Base-by-base conservation (phyloP, 2,329 filamentous ascomycete genomes). In the Cordyceps tenuipes region DNA sequence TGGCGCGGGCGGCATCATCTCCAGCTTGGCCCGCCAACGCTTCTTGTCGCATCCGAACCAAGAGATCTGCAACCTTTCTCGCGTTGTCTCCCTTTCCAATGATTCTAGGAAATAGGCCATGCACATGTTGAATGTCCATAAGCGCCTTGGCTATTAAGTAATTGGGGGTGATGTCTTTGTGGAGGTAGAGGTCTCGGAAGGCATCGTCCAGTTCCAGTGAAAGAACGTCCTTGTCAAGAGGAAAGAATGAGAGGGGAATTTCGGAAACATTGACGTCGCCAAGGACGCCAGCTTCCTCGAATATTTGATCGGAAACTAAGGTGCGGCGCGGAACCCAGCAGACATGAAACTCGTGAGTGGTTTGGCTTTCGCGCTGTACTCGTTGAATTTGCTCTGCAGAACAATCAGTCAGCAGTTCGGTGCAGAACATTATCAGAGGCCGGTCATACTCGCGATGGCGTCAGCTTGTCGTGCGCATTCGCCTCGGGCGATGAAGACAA, bases 41-140 rank as follows among this genome's bases (percentile, higher is more conserved):
- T 74, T 99, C 94, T 69, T 92, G 91, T 64, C 93, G 87, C 90
- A 97, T 97, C 36, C 91, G 89, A 51, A 89, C 80, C 9, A 99
- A 82, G 12, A 97, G 79, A 69, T 97, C 92, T 49, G 91, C 89
- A 2, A 99, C 83, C 54, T 86, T 86, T 70, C 93, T 92, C 41
- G 91, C 93, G 71, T 96, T 92, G 66, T 99, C 92, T 21, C 94
- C 94, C 74, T 99, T 97, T 31, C 94, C 94, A 51, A 95, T 87
- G 62, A 99, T 94, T 15, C 93, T 85, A 29, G 94, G 95, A 66
- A 99, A 97, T 13, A 99, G 83, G 3, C 94, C 95, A 74, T 97
- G 88, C 66, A 88, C 87, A 70, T 91, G 87, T 72, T 99, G 94
- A 63, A 99, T 85, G 39, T 88, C 86, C 94, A 99, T 99, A 64